These are phyloP conservation scores for Apiospora kogelbergensis DNA, from an alignment of 2,329 filamentous ascomycete genomes.

Conservation along the genomic window DNA sequence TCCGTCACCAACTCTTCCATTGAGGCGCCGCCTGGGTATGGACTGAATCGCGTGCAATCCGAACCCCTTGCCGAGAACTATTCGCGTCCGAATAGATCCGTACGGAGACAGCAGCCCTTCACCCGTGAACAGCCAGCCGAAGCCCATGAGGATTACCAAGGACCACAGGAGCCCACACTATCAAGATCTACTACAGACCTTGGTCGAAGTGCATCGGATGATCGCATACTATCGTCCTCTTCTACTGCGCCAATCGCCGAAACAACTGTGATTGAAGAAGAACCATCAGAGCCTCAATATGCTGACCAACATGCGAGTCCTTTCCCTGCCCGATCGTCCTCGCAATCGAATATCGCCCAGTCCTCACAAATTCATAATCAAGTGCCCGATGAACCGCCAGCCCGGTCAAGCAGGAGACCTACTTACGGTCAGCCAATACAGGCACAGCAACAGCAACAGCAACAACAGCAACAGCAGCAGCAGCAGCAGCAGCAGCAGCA, in stretches of 20 bases:
- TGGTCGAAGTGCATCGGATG: constrained; percentile 21
- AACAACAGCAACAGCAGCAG: constrained; percentile 21
- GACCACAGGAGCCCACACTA: constrained; percentile 22
- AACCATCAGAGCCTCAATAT: constrained; percentile 22
- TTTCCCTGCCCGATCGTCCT: constrained; percentile 57
- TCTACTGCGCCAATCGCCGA: constrained; percentile 63
- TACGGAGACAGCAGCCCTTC: constrained; percentile 49
- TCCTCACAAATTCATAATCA: constrained; percentile 49
- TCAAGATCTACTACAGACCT: constrained; percentile 19
- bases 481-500: constrained; percentile 13
- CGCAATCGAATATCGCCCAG: constrained; percentile 36
- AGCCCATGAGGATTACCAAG: constrained; percentile 44
- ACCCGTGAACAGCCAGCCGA: constrained; percentile 40
- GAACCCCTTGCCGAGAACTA: constrained; percentile 67
- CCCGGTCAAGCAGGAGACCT: constrained; percentile 45
- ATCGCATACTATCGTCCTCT: constrained; percentile 19
- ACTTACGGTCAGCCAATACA: constrained; percentile 31
- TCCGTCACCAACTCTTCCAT: constrained; percentile 34
- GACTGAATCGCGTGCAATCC: constrained; percentile 64
- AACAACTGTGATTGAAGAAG: constrained; percentile 53
- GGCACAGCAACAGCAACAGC: constrained; percentile 9
- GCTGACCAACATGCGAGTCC: constrained; percentile 27
- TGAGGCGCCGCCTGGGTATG: constrained; percentile 49
- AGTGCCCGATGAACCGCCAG: constrained; percentile 43
- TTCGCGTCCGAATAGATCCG: constrained; percentile 55